These are phyloP conservation scores for Panicum hallii DNA, from an alignment of 202 grass and related monocot genomes.

Conservation along the genomic window DNA sequence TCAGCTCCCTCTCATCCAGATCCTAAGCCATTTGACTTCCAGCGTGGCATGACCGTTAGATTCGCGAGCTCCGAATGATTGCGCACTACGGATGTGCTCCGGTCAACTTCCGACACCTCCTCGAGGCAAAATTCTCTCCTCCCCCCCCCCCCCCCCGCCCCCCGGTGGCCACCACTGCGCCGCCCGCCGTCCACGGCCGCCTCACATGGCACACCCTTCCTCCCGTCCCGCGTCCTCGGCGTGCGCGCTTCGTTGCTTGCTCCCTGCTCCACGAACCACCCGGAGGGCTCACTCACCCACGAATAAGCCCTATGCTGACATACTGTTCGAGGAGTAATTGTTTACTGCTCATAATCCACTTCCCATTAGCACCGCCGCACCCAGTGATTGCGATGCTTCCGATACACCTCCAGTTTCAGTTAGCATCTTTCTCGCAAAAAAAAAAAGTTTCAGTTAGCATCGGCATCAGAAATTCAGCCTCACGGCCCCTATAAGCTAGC, in stretches of 20 bases:
- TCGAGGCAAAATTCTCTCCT: not conserved
- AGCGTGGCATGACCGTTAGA: not conserved
- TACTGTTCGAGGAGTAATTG: not conserved
- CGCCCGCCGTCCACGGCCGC: not conserved
- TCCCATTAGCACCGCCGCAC: not conserved
- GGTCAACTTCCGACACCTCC: conserved; percentile 38
- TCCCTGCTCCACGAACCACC: conserved; percentile 22
- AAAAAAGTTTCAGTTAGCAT: not conserved
- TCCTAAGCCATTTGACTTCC: not conserved
- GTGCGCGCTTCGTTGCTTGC: conserved; percentile 8
- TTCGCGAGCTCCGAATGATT: not conserved
- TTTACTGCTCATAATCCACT: conserved; percentile 4
- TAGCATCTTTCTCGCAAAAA: not conserved
- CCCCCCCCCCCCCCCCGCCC: too few species aligned
- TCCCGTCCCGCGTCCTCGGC: not conserved
- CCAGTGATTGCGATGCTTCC: not conserved
- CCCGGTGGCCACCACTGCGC: not conserved
- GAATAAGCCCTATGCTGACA: not conserved
- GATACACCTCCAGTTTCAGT: not conserved
- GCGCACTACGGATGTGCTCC: not conserved
- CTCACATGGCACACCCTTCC: conserved; percentile 1
- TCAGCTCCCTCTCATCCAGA: not conserved
- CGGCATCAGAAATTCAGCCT: not conserved
- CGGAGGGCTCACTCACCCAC: not conserved
- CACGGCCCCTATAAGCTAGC: not conserved